Evolutionary conservation across 169 alveolate species (phyloP), one percentile per base, ranked within the genome.

Genomic region (Fabrea salina): DNA sequence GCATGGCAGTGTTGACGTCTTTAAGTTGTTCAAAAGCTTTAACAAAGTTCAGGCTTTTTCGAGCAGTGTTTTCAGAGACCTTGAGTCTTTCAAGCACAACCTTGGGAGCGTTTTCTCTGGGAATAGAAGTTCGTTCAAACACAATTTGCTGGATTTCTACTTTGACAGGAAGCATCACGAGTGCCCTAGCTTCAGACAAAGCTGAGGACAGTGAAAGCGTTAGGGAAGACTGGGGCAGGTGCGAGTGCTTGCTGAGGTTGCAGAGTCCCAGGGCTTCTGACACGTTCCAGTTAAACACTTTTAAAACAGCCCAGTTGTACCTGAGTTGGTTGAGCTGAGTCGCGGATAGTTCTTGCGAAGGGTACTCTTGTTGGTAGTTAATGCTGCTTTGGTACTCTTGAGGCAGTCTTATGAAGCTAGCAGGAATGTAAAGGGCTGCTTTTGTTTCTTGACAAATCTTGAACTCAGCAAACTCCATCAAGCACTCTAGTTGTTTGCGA

Each of bases 11-110:
- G 44, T 89, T 92, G 30, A 87, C 58, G 44, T 91, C 86, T 75
- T 89, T 90, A 53, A 89, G 84, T 86, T 92, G 90, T 56, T 91
- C 93, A 79, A 82, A 90, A 3, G 97, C 95, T 66, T 88, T 91
- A 5, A 86, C 64, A 72, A 89, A 93, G 53, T 32, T 82, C 74
- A 16, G 54, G 40, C 58, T 27, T 75, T 79, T 33, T 41, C 47
- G n/a, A 16, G 49, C 50, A 25, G 41, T 25, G 5, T 4, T 5
- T n/a, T 56, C 83, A 11, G 43, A 25, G 0, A 86, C 30, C 57
- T 89, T 89, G 11, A 89, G 84, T 67, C 94, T 78, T 67, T 89
- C 94, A 32, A 89, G 85, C 27, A 41, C 43, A 0, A 91, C 75
- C 54, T 82, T 89, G 0, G 93, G 94, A 27, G 93, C 83, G 37